Conservation (phyloP, 75 land plant species). For the Pseudotsuga menziesii region DNA sequence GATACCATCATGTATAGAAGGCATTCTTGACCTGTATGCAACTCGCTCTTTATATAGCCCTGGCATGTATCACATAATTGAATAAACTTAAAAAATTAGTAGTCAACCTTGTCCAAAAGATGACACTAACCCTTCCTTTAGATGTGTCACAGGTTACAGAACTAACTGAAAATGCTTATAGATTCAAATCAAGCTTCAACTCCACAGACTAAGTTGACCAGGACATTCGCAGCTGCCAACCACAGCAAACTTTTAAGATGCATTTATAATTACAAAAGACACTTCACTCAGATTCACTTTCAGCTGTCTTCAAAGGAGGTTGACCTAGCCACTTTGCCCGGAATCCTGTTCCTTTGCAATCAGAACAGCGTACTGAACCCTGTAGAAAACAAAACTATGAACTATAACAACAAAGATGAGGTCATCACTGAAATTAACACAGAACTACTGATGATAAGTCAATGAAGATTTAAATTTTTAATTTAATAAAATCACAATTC, state of each 20-base stretch:
- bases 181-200: not conserved
- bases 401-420: not conserved
- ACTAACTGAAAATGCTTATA: not conserved
- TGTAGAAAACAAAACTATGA: slow-evolving; percentile 20
- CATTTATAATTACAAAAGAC: not conserved
- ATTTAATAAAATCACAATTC: not conserved
- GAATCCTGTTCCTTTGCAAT: slow-evolving; percentile 93
- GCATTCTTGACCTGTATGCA: not conserved
- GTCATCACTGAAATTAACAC: slow-evolving; percentile 1
- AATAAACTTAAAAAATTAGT: not conserved
- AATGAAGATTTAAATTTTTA: not conserved
- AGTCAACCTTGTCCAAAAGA: not conserved
- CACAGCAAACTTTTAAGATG: not conserved
- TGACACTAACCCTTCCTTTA: not conserved
- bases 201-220: not conserved
- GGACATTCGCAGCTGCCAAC: not conserved
- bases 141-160: not conserved
- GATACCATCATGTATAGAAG: not conserved
- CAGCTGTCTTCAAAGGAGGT: slow-evolving; percentile 30
- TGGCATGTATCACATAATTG: not conserved
- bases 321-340: slow-evolving; percentile 87
- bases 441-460: not conserved
- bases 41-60: not conserved
- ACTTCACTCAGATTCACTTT: slow-evolving; percentile 7
- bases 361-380: slow-evolving; percentile 73